Percentiles rank a stretch among this genome's conserved stretches.
phyloP scores from a whole-genome alignment of 352 stramenopile species.

The Phytopythium mirpurense region DNA sequence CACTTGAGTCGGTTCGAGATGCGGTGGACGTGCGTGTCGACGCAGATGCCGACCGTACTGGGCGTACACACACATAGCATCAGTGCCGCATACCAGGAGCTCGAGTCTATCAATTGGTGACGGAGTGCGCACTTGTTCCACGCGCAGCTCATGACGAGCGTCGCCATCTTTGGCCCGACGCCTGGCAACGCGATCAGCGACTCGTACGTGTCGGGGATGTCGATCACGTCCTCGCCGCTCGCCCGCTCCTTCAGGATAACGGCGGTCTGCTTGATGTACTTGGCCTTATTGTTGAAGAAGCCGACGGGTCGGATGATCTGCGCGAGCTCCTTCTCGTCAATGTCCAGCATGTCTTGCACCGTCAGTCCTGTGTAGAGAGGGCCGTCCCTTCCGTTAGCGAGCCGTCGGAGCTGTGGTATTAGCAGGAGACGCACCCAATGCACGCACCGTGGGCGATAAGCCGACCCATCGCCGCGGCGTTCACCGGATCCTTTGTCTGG shows the following conservation, averaged over 20 bases:
- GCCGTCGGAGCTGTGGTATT: too few species aligned
- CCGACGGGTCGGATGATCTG: slow-evolving; percentile 88
- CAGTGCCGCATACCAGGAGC: slow-evolving; percentile 25
- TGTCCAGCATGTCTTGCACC: slow-evolving; percentile 82
- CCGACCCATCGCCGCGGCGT: slow-evolving; percentile 63
- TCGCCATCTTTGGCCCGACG: slow-evolving; percentile 96
- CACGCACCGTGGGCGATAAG: slow-evolving; percentile 47
- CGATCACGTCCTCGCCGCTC: slow-evolving; percentile 24
- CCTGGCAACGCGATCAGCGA: slow-evolving; percentile 90
- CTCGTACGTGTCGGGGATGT: slow-evolving; percentile 90
- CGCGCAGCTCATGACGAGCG: slow-evolving; percentile 90
- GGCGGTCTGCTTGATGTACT: slow-evolving; percentile 89
- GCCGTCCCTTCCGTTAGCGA: too few species aligned
- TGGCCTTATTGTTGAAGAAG: slow-evolving; percentile 97
- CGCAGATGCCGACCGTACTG: slow-evolving; percentile 89
- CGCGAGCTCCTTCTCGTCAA: slow-evolving; percentile 82
- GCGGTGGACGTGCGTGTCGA: slow-evolving; percentile 97
- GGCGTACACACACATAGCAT: too few species aligned
- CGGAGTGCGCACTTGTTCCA: too few species aligned
- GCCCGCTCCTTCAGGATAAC: slow-evolving; percentile 34
- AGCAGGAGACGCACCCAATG: too few species aligned
- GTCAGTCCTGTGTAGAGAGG: slow-evolving; percentile 85
- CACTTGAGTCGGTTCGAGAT: slow-evolving; percentile 95
- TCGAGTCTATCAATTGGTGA: too few species aligned
- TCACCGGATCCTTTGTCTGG: slow-evolving; percentile 96